phyloP scores from a whole-genome alignment of 2,329 filamentous ascomycete genomes.

The Venturia oleaginea region DNA sequence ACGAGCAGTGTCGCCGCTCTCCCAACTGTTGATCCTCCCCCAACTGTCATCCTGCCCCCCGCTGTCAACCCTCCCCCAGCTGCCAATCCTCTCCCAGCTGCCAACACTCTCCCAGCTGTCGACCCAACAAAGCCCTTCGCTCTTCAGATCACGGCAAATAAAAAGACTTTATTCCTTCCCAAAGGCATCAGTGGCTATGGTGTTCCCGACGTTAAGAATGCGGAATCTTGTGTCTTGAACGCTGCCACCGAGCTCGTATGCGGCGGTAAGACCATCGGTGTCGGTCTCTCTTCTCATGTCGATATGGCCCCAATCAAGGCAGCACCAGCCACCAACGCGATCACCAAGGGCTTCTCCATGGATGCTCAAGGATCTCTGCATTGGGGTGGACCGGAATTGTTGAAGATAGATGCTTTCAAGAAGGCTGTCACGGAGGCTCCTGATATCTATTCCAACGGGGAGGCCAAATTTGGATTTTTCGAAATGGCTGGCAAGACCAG shows the following conservation, averaged over 20 bases:
- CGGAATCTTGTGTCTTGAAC: conserved; percentile 2
- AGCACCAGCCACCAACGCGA: background rate
- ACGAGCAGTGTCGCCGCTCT: background rate
- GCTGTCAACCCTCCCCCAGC: too few relatives aligned
- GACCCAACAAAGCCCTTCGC: conserved; percentile 9
- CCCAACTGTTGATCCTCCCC: conserved; percentile 7
- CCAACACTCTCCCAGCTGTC: background rate
- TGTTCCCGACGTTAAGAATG: background rate
- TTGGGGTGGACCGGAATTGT: background rate
- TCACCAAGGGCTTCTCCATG: conserved; percentile 8
- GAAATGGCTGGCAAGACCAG: background rate
- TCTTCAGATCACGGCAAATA: background rate
- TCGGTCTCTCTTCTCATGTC: background rate
- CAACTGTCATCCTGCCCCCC: too few relatives aligned
- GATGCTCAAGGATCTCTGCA: background rate
- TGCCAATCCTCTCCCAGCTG: too few relatives aligned
- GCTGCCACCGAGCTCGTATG: conserved; percentile 5
- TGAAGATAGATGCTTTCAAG: background rate
- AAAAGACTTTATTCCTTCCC: conserved; percentile 5
- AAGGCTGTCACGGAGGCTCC: conserved; percentile 8
- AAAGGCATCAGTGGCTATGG: background rate
- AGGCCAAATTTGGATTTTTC: conserved; percentile 8
- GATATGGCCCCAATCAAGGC: conserved; percentile 3
- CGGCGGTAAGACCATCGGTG: conserved; percentile 9
- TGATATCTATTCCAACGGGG: background rate